Percentiles rank a stretch among this genome's conserved stretches.
Conservation (phyloP, 495 filamentous ascomycete species). For the Penicillium robsamsonii region DNA sequence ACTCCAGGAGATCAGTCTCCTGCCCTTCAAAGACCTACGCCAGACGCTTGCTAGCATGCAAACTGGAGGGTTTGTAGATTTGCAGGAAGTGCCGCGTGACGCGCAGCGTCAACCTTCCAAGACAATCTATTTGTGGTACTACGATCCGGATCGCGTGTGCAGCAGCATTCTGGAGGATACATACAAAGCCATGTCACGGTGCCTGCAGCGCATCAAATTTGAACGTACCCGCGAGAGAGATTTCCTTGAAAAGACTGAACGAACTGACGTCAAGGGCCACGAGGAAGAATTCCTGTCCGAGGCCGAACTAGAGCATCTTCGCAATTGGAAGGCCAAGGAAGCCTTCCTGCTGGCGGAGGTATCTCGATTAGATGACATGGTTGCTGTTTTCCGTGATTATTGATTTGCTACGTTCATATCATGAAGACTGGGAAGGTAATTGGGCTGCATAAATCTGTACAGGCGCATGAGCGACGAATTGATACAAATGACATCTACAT, state of each 20-base stretch:
- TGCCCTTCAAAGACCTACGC: conserved; percentile 77
- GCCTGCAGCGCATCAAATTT: conserved; percentile 69
- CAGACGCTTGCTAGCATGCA: conserved; percentile 79
- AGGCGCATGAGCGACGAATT: conserved; percentile 20
- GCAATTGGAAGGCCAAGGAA: conserved; percentile 68
- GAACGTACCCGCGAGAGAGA: conserved; percentile 65
- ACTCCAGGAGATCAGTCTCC: conserved; percentile 67
- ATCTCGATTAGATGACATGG: conserved; percentile 75
- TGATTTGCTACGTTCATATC: conserved; percentile 32
- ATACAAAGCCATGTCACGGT: conserved; percentile 87
- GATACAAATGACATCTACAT: background rate
- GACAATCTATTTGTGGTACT: conserved; percentile 88
- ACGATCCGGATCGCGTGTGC: conserved; percentile 68
- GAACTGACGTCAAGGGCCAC: conserved; percentile 76
- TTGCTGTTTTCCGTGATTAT: conserved; percentile 81
- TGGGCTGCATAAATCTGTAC: conserved; percentile 13
- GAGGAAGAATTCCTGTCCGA: conserved; percentile 73
- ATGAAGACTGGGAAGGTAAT: background rate
- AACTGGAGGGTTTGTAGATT: conserved; percentile 74
- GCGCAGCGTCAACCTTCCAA: conserved; percentile 69
- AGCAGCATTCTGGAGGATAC: conserved; percentile 66
- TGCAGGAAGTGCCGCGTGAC: conserved; percentile 91
- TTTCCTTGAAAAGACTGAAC: conserved; percentile 71
- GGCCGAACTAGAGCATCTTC: conserved; percentile 63
- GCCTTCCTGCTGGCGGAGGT: conserved; percentile 74